Conservation (phyloP, 345 rosid genomes). For the Gossypium turneri region DNA sequence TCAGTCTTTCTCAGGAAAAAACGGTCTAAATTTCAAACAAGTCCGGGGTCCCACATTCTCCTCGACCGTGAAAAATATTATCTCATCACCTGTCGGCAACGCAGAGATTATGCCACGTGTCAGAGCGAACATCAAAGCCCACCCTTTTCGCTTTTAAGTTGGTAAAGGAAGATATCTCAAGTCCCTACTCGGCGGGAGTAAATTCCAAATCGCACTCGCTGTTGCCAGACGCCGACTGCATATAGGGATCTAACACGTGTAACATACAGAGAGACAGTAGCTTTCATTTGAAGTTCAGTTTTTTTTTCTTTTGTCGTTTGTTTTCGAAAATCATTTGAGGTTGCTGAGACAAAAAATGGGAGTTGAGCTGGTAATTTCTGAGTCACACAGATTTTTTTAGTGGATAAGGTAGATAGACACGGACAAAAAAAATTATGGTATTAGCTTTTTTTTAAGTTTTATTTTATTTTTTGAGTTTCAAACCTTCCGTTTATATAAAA, state of each 20-base stretch:
- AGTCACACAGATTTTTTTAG: neutral
- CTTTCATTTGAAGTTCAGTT: neutral
- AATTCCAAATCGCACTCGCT: neutral
- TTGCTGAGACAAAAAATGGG: neutral
- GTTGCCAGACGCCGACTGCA: neutral
- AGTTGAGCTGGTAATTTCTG: neutral
- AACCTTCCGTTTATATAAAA: no score
- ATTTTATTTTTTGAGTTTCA: neutral
- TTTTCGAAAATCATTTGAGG: no score
- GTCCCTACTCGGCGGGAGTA: neutral
- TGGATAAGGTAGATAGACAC: neutral
- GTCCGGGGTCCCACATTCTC: neutral
- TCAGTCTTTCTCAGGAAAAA: neutral
- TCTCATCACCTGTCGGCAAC: slow-evolving; percentile 2
- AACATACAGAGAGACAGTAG: neutral
- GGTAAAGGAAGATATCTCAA: neutral
- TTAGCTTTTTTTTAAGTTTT: neutral
- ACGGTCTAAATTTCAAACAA: neutral
- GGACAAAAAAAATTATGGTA: neutral
- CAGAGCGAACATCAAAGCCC: neutral
- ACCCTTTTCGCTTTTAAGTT: neutral
- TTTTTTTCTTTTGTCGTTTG: no score
- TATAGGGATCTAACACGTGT: neutral
- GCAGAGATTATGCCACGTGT: neutral
- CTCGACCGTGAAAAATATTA: neutral